These are phyloP conservation scores for Microstroma glucosiphilum DNA, from an alignment of 1,284 basidiomycete species.

Conservation along the genomic window DNA sequence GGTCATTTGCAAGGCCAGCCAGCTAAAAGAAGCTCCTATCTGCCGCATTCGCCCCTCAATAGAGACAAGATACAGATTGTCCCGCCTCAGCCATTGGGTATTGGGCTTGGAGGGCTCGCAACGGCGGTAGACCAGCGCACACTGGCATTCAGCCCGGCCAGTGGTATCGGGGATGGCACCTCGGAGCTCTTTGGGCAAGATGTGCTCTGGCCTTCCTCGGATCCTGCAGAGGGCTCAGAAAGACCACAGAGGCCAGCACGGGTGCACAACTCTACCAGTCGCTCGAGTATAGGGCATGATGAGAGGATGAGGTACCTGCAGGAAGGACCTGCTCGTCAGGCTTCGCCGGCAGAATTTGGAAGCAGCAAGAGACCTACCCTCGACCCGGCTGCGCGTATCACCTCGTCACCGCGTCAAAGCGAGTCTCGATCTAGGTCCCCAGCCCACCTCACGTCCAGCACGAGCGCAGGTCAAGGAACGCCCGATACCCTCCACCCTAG, in stretches of 20 bases:
- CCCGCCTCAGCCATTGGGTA: constrained; percentile 41
- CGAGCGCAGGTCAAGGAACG: too few species aligned
- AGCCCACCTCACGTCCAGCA: too few species aligned
- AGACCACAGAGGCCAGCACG: constrained; percentile 3
- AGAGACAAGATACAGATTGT: constrained; percentile 38
- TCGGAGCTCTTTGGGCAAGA: constrained; percentile 29
- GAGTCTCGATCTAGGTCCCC: too few species aligned
- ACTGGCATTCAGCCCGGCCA: constrained; percentile 31
- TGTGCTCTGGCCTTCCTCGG: constrained; percentile 21
- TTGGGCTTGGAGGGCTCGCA: constrained; percentile 30
- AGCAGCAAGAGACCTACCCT: too few species aligned
- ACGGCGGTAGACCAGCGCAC: constrained; percentile 36
- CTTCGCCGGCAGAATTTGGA: too few species aligned
- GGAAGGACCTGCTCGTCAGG: neutral
- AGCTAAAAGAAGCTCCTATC: constrained; percentile 18
- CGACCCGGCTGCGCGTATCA: too few species aligned
- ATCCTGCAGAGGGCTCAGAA: constrained; percentile 3
- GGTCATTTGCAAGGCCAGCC: too few species aligned
- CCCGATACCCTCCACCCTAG: too few species aligned
- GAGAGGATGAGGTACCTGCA: constrained; percentile 9
- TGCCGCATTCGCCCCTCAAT: constrained; percentile 38
- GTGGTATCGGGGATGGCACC: constrained; percentile 24
- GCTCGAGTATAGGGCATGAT: constrained; percentile 12
- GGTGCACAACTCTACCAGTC: constrained; percentile 12
- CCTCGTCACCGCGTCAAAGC: too few species aligned